A percentile compares a stretch with the other conserved stretches of the same genome.
Evolutionary conservation across 2,329 filamentous ascomycete species (phyloP).

Genomic region (Cladosporium austrohemisphaericum): DNA sequence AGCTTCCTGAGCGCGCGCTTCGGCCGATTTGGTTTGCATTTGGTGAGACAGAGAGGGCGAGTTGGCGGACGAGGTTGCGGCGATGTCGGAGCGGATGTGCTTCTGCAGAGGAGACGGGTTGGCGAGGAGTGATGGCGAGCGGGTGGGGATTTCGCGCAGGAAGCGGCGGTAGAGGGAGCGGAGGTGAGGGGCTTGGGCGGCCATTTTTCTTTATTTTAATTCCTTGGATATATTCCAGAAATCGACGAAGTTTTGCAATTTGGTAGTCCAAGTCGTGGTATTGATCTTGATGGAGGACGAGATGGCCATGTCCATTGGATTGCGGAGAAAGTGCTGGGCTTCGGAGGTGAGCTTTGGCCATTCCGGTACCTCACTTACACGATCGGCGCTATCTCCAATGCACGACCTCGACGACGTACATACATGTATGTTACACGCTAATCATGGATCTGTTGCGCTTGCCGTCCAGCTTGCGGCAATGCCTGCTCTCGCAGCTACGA

Average conservation of each 20-base stretch:
- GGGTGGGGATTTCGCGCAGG: constrained; percentile 81
- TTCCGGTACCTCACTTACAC: constrained; percentile 12
- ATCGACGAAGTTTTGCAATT: too few relatives aligned
- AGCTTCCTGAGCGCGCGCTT: constrained; percentile 48
- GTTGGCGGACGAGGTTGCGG: constrained; percentile 24
- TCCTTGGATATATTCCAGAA: neutral
- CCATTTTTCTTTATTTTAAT: constrained; percentile 27
- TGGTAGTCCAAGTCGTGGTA: too few relatives aligned
- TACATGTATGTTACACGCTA: neutral
- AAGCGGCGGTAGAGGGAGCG: constrained; percentile 83
- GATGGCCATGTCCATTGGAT: neutral
- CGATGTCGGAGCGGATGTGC: constrained; percentile 64
- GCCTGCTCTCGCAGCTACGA: neutral
- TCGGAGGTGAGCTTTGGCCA: constrained; percentile 13
- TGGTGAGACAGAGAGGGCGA: constrained; percentile 36
- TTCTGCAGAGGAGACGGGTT: constrained; percentile 65
- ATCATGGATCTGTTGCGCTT: constrained; percentile 29
- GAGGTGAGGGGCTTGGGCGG: constrained; percentile 43
- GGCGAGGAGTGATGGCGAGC: constrained; percentile 49
- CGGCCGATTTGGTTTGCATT: constrained; percentile 9
- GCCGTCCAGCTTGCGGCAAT: constrained; percentile 17
- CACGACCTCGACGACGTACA: neutral
- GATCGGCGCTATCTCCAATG: too few relatives aligned
- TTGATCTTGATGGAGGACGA: neutral
- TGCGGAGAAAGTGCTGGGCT: constrained; percentile 2